phyloP scores from a whole-genome alignment of 768 basidiomycete genomes.

The Termitomyces sp. region DNA sequence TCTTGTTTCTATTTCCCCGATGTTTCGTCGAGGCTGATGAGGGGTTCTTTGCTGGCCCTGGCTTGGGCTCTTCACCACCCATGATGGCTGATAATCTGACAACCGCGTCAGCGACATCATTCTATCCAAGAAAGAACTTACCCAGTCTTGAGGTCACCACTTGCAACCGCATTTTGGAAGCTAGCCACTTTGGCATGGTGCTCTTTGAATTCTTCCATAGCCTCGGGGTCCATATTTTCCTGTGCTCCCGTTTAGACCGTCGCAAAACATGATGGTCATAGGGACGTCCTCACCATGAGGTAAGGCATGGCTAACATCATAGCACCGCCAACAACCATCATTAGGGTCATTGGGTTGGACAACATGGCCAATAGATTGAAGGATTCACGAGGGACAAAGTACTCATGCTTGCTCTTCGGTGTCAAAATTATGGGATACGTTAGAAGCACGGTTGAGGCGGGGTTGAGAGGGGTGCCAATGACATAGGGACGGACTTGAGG shows the following conservation, averaged over 20 bases:
- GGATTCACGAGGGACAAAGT: constrained; percentile 63
- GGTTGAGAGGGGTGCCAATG: constrained; percentile 62
- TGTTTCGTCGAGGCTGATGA: constrained; percentile 9
- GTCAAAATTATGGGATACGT: constrained; percentile 56
- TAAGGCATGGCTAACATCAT: constrained; percentile 74
- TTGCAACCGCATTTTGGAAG: constrained; percentile 51
- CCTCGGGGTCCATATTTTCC: constrained; percentile 75
- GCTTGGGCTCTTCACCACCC: constrained; percentile 13
- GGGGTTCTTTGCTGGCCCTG: not conserved
- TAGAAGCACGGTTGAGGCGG: constrained; percentile 47
- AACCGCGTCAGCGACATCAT: not conserved
- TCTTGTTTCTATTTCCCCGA: constrained; percentile 29
- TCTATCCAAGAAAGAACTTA: constrained; percentile 17
- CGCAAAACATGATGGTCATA: not conserved
- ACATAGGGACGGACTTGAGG: constrained; percentile 57
- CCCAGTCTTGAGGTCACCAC: constrained; percentile 56
- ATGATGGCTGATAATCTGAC: constrained; percentile 39
- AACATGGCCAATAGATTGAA: constrained; percentile 76
- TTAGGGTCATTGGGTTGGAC: constrained; percentile 79
- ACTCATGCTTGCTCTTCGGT: constrained; percentile 51
- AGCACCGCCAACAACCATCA: constrained; percentile 61
- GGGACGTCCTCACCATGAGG: constrained; percentile 51
- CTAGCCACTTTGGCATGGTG: constrained; percentile 52
- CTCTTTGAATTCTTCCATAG: constrained; percentile 56
- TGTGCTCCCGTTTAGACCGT: constrained; percentile 21